These are phyloP conservation scores for Avena eriantha DNA, from an alignment of 176 grass and related monocot genomes.

Conservation along the genomic window DNA sequence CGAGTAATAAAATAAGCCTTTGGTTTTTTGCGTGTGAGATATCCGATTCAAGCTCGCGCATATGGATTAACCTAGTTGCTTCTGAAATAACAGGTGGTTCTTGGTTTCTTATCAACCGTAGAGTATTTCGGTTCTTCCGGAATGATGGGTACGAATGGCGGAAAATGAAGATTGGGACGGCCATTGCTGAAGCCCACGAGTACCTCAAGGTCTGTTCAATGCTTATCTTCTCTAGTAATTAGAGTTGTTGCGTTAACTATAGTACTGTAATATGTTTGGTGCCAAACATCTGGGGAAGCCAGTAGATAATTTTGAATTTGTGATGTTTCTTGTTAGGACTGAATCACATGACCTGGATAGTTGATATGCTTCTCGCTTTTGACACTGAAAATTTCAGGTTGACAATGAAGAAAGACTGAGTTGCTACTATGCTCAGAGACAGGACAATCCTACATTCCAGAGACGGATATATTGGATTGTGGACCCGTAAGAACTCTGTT, in stretches of 20 bases:
- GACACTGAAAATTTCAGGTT: conserved; percentile 57
- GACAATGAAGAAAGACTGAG: conserved; percentile 60
- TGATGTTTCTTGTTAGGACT: neutral
- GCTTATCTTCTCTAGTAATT: neutral
- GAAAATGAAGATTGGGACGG: conserved; percentile 59
- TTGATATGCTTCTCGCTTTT: conserved; percentile 28
- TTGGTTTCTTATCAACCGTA: conserved; percentile 84
- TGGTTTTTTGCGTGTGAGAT: conserved; percentile 45
- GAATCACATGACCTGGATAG: neutral
- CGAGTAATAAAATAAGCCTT: conserved; percentile 58
- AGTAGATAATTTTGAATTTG: neutral
- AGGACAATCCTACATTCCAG: conserved; percentile 62
- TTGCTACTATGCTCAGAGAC: conserved; percentile 77
- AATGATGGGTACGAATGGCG: conserved; percentile 78
- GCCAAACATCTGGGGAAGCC: neutral
- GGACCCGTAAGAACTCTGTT: conserved; percentile 71
- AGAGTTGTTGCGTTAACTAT: neutral
- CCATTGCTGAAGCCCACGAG: conserved; percentile 43
- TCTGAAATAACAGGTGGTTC: conserved; percentile 67
- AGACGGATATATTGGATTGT: conserved; percentile 91
- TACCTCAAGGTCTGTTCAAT: conserved; percentile 61
- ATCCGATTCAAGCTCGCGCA: neutral
- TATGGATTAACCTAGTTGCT: conserved; percentile 11
- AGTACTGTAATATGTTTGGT: neutral
- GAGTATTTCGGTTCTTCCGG: conserved; percentile 72